Evolutionary conservation across 768 basidiomycete genomes (phyloP).

Genomic region (Amylocystis lapponica): DNA sequence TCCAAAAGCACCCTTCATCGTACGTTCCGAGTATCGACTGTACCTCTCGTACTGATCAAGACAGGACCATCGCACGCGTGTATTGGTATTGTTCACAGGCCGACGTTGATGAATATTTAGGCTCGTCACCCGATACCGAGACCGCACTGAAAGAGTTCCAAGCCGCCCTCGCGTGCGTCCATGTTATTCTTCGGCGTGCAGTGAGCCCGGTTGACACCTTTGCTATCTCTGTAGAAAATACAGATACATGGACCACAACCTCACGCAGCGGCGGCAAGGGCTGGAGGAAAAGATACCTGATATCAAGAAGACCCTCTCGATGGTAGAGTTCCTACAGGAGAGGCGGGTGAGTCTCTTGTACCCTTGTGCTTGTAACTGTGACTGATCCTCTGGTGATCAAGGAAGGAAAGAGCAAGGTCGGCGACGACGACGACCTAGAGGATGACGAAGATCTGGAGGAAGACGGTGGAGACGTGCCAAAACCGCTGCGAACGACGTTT

Average conservation of each 20-base stretch:
- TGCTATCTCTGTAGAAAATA: constrained; percentile 70
- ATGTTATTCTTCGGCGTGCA: constrained; percentile 2
- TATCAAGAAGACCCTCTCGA: constrained; percentile 84
- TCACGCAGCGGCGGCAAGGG: constrained; percentile 69
- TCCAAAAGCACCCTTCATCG: constrained; percentile 92
- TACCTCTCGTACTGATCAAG: constrained; percentile 3
- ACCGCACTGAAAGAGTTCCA: constrained; percentile 74
- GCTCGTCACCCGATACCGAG: constrained; percentile 74
- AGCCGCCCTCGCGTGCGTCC: constrained; percentile 86
- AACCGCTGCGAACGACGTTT: constrained; percentile 77
- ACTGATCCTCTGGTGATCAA: constrained; percentile 24
- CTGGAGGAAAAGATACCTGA: constrained; percentile 96
- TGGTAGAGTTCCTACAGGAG: constrained; percentile 79
- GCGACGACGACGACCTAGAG: constrained; percentile 43
- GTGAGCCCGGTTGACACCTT: background rate
- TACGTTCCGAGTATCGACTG: too few relatives aligned
- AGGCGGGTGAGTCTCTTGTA: constrained; percentile 42
- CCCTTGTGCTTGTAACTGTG: background rate
- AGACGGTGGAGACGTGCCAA: constrained; percentile 35
- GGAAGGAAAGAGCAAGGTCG: constrained; percentile 53
- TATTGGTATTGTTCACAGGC: constrained; percentile 51
- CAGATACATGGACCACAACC: constrained; percentile 92
- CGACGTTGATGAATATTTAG: constrained; percentile 82
- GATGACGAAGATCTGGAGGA: constrained; percentile 47
- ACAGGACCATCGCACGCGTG: background rate